phyloP scores from a whole-genome alignment of 768 basidiomycete genomes.

The Melanogaster broomeanus region DNA sequence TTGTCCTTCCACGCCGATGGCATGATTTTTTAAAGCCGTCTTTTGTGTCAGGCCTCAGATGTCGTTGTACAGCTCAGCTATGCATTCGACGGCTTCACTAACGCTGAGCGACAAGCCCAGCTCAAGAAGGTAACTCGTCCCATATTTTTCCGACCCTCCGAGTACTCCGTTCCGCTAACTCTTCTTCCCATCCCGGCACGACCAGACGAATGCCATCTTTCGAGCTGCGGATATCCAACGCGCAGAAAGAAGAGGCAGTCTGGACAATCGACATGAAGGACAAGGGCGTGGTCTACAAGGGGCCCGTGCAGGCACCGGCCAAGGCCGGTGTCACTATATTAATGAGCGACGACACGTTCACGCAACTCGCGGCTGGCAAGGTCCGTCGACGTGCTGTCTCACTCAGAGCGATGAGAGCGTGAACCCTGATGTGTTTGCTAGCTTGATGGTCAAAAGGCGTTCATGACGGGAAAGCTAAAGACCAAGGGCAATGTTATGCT shows the following conservation, averaged over 20 bases:
- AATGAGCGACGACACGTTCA: slow-evolving; percentile 74
- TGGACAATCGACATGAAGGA: slow-evolving; percentile 97
- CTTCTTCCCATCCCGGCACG: not conserved
- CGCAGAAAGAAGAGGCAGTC: slow-evolving; percentile 62
- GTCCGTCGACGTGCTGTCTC: slow-evolving; percentile 36
- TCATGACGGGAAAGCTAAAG: slow-evolving; percentile 95
- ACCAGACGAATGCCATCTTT: slow-evolving; percentile 86
- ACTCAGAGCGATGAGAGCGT: not conserved
- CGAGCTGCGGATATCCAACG: slow-evolving; percentile 79
- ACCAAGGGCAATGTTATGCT: slow-evolving; percentile 93
- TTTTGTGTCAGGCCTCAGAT: slow-evolving; percentile 57
- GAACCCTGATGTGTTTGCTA: slow-evolving; percentile 25
- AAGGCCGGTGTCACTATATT: slow-evolving; percentile 85
- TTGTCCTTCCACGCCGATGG: not conserved
- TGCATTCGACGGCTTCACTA: slow-evolving; percentile 54
- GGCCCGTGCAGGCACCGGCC: slow-evolving; percentile 43
- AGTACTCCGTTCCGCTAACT: not conserved
- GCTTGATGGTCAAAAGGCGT: slow-evolving; percentile 92
- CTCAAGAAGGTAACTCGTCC: slow-evolving; percentile 66
- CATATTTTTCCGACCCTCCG: not conserved
- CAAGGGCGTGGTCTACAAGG: slow-evolving; percentile 74
- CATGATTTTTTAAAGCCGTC: not conserved
- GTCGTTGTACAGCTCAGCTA: slow-evolving; percentile 54
- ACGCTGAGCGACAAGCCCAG: slow-evolving; percentile 63
- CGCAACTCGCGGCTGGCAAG: slow-evolving; percentile 72